Percentiles rank a stretch among this genome's conserved stretches.
Evolutionary conservation across 176 grass and related monocot species (phyloP).

Genomic region (Tillandsia leiboldiana): DNA sequence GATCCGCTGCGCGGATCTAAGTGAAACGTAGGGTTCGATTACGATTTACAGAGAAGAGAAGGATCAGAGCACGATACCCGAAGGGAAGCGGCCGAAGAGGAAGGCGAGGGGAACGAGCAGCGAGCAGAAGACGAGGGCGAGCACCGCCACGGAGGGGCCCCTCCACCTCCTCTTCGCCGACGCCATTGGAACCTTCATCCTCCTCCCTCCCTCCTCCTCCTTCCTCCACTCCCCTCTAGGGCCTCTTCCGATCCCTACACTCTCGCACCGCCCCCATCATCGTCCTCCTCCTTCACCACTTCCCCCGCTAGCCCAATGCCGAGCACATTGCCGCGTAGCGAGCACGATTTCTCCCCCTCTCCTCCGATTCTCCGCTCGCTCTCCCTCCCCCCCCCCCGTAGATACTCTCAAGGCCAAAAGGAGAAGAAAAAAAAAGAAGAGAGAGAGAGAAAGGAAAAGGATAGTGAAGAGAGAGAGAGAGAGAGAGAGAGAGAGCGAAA

Average conservation of each 20-base stretch:
- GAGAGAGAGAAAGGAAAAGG: too few relatives aligned
- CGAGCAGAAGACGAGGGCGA: conserved; percentile 89
- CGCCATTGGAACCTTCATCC: conserved; percentile 67
- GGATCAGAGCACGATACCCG: conserved; percentile 34
- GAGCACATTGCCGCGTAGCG: too few relatives aligned
- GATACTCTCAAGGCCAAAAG: too few relatives aligned
- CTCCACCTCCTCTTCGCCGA: conserved; percentile 75
- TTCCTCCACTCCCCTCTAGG: neutral
- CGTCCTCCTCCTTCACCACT: neutral
- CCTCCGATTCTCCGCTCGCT: too few relatives aligned
- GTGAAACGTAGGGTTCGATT: neutral
- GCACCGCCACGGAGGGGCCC: conserved; percentile 68
- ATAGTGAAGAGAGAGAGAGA: too few relatives aligned
- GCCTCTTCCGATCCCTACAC: neutral
- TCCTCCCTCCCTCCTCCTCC: conserved; percentile 8
- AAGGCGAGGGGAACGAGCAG: conserved; percentile 92
- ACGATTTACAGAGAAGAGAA: neutral
- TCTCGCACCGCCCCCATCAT: conserved; percentile 9
- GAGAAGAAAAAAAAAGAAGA: too few relatives aligned
- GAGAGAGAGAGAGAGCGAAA: too few relatives aligned
- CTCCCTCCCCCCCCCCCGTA: too few relatives aligned
- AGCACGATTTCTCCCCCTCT: too few relatives aligned
- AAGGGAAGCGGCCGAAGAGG: conserved; percentile 76
- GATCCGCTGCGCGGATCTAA: neutral
- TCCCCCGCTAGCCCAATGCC: too few relatives aligned